A percentile compares a stretch with the other conserved stretches of the same genome.
Evolutionary conservation across 2,329 filamentous ascomycete genomes (phyloP).

Genomic region (Apiospora pterosperma): DNA sequence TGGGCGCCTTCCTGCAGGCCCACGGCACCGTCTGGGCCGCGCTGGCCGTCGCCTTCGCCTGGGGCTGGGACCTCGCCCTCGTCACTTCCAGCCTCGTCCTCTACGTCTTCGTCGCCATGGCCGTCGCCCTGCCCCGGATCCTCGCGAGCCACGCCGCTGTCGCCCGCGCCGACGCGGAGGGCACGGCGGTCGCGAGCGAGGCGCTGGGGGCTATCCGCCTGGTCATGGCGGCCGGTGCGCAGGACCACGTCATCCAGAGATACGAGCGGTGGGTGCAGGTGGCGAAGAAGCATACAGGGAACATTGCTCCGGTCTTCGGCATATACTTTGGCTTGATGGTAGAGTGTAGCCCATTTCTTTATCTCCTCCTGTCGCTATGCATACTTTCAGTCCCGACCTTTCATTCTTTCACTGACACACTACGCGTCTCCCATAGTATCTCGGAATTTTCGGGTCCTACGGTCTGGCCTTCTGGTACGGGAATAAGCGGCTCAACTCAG

Average conservation of each 20-base stretch:
- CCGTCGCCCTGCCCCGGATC: slow-evolving; percentile 46
- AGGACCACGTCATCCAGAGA: slow-evolving; percentile 44
- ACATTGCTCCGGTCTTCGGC: slow-evolving; percentile 44
- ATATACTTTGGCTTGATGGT: slow-evolving; percentile 45
- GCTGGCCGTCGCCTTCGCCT: slow-evolving; percentile 49
- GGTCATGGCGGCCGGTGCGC: slow-evolving; percentile 56
- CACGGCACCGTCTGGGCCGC: slow-evolving; percentile 46
- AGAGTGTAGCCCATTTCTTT: background rate
- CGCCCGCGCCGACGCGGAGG: slow-evolving; percentile 46
- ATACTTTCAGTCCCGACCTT: background rate
- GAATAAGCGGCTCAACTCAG: slow-evolving; percentile 41
- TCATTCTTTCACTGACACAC: background rate
- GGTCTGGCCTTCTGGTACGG: slow-evolving; percentile 61
- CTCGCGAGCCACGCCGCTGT: slow-evolving; percentile 43
- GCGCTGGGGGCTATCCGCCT: slow-evolving; percentile 54
- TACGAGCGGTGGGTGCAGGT: slow-evolving; percentile 52
- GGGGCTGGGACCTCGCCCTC: slow-evolving; percentile 54
- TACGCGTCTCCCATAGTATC: background rate
- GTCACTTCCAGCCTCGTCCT: slow-evolving; percentile 51
- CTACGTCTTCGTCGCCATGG: slow-evolving; percentile 46
- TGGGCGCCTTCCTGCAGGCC: slow-evolving; percentile 53
- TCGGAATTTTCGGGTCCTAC: slow-evolving; percentile 42
- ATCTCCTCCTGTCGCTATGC: background rate
- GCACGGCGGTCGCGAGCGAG: slow-evolving; percentile 55
- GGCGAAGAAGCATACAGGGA: slow-evolving; percentile 41